phyloP scores from a whole-genome alignment of 2,329 filamentous ascomycete species.

The Phialophora tarda region DNA sequence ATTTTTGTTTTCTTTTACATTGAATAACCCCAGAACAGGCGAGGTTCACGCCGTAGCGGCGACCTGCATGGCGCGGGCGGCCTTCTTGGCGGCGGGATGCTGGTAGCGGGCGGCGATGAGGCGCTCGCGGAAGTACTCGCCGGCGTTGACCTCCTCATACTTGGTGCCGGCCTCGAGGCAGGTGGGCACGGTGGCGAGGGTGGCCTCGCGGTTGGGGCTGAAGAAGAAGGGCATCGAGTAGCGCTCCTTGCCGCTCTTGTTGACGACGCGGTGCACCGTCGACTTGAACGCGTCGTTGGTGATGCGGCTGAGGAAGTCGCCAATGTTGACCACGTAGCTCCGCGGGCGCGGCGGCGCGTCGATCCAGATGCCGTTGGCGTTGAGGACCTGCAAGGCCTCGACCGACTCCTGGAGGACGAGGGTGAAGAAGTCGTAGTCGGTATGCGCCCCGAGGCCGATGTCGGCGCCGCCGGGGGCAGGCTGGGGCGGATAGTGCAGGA shows the following conservation, averaged over 20 bases:
- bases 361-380: slow-evolving; percentile 49
- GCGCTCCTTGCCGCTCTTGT: slow-evolving; percentile 41
- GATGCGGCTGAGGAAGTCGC: slow-evolving; percentile 57
- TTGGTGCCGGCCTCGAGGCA: slow-evolving; percentile 50
- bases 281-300: slow-evolving; percentile 58
- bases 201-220: slow-evolving; percentile 59
- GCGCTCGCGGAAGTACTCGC: slow-evolving; percentile 18
- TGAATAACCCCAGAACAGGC: no score
- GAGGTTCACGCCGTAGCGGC: slow-evolving; percentile 13
- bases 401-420: slow-evolving; percentile 60
- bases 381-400: slow-evolving; percentile 58
- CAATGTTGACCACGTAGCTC: slow-evolving; percentile 57
- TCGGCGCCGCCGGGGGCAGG: slow-evolving; percentile 22
- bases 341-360: slow-evolving; percentile 49
- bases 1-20: no score
- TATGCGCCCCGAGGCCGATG: slow-evolving; percentile 52
- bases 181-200: slow-evolving; percentile 55
- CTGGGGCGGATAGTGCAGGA: slow-evolving; percentile 54
- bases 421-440: slow-evolving; percentile 54
- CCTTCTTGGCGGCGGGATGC: slow-evolving; percentile 13
- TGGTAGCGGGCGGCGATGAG: slow-evolving; percentile 18
- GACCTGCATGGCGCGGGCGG: slow-evolving; percentile 9
- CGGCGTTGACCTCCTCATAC: slow-evolving; percentile 48
- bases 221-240: slow-evolving; percentile 65
- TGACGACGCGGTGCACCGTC: slow-evolving; percentile 62